Evolutionary conservation across 805 yeast species (phyloP), one percentile per base, ranked within the genome.

Genomic region (Cyberlindnera saturnus): DNA sequence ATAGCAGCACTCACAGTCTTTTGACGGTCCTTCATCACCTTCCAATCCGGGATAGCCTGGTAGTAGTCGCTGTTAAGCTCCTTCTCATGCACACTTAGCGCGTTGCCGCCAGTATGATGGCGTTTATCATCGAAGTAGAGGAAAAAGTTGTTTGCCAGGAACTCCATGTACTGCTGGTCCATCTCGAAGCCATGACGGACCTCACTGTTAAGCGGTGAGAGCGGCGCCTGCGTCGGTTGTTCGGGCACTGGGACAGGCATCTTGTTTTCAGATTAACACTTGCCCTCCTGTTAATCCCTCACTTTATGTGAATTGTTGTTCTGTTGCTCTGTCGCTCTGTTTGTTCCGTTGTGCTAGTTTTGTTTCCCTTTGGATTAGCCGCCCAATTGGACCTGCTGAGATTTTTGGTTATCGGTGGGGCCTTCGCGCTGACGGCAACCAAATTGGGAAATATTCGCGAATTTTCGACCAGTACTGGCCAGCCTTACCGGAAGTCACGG

Each of bases 1-100:
- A 93, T 69, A 14, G 96, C 97, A 0, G 97, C 99, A 42, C 86
- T 82, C 11, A 90, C 88, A 1, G 99, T 93, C 59, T 90, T 86
- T 57, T 86, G 96, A 36, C 96, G 77, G 52, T 89, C 96, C 47
- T 83, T 80, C 74, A 88, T 85, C 28, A 82, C 75, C 51, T 95
- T 85, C 99, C 99, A 93, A 59, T 91, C 97, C 3, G 79, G 64
- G 3, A 86, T 82, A 4, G 87, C 83, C 59, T 83, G 86, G 60
- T 74, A 81, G 50, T 75, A 76, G 36, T 73, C 71, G 19, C 61
- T 64, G 43, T 73, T 74, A 20, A 60, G 56, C 13, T 51, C 49
- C 50, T 73, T 74, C 55, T 77, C 81, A 28, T 73, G 79, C 9
- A 70, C 75, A 2, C 80, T 67, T 7, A 75, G 67, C 2, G 96